Percentiles rank a stretch among this genome's conserved stretches.
Evolutionary conservation across 2,329 filamentous ascomycete species (phyloP).

Genomic region (Paecilomyces dactylethromorphus): DNA sequence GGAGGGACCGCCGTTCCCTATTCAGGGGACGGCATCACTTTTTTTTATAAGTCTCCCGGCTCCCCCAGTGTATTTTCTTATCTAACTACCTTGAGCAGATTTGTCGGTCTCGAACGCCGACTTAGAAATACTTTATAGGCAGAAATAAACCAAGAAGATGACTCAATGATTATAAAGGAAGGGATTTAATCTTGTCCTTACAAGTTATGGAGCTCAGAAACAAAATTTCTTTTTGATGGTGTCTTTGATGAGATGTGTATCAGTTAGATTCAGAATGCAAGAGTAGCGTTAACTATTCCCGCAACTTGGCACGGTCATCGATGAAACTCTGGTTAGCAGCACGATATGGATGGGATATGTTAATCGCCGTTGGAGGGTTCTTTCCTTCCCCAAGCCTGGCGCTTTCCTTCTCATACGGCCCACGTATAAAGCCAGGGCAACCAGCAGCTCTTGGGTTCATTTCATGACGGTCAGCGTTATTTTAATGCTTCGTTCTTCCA

Average conservation of each 20-base stretch:
- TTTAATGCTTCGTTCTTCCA: background rate
- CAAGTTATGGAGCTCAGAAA: background rate
- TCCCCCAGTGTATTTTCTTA: conserved; percentile 3
- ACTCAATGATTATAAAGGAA: background rate
- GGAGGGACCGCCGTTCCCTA: conserved; percentile 22
- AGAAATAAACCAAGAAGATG: background rate
- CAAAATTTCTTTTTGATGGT: background rate
- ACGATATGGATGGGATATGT: background rate
- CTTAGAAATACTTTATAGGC: background rate
- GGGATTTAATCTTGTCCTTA: background rate
- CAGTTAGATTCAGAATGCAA: background rate
- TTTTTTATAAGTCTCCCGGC: conserved; percentile 34
- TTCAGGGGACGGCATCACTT: conserved; percentile 18
- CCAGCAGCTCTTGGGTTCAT: background rate
- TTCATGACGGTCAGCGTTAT: background rate
- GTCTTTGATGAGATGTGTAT: background rate
- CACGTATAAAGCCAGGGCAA: background rate
- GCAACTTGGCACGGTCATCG: background rate
- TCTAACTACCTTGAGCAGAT: conserved; percentile 24
- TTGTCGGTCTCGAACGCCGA: background rate
- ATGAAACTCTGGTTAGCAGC: background rate
- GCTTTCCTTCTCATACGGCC: background rate
- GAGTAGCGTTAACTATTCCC: background rate
- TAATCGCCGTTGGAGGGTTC: background rate
- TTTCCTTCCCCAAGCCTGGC: background rate